Conservation (phyloP, 2,329 filamentous ascomycete genomes). For the Akanthomyces muscarius region DNA sequence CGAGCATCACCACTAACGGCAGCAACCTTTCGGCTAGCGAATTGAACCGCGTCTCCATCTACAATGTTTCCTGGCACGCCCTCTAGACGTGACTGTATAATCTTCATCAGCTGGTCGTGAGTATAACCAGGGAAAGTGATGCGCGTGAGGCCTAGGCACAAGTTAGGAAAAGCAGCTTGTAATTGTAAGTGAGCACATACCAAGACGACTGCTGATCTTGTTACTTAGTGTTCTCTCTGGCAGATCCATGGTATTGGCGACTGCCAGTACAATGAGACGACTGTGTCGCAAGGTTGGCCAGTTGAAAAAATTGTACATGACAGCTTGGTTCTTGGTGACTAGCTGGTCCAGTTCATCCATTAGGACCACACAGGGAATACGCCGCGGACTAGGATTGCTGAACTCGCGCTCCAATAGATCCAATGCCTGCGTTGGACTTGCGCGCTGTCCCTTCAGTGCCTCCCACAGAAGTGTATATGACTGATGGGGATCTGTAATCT, state of each 20-base stretch:
- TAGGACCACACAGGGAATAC: slow-evolving; percentile 91
- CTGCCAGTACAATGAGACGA: slow-evolving; percentile 88
- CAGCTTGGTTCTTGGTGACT: slow-evolving; percentile 96
- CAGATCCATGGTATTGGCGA: slow-evolving; percentile 98
- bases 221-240: slow-evolving; percentile 95
- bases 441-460: slow-evolving; percentile 86
- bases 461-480: slow-evolving; percentile 96
- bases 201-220: slow-evolving; percentile 91
- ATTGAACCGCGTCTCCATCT: slow-evolving; percentile 89
- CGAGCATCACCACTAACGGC: slow-evolving; percentile 93
- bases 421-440: slow-evolving; percentile 85
- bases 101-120: slow-evolving; percentile 94
- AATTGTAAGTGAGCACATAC: slow-evolving; percentile 28
- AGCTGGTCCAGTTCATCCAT: slow-evolving; percentile 99
- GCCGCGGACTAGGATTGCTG: slow-evolving; percentile 80
- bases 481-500: slow-evolving; percentile 96
- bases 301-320: slow-evolving; percentile 99
- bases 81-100: slow-evolving; percentile 89
- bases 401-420: slow-evolving; percentile 92
- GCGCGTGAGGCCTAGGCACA: slow-evolving; percentile 65
- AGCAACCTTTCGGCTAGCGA: slow-evolving; percentile 92
- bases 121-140: slow-evolving; percentile 98
- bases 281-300: slow-evolving; percentile 93
- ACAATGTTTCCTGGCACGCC: slow-evolving; percentile 87
- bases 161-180: neutral